Evolutionary conservation across 768 basidiomycete species (phyloP).

Genomic region (Suillus occidentalis): DNA sequence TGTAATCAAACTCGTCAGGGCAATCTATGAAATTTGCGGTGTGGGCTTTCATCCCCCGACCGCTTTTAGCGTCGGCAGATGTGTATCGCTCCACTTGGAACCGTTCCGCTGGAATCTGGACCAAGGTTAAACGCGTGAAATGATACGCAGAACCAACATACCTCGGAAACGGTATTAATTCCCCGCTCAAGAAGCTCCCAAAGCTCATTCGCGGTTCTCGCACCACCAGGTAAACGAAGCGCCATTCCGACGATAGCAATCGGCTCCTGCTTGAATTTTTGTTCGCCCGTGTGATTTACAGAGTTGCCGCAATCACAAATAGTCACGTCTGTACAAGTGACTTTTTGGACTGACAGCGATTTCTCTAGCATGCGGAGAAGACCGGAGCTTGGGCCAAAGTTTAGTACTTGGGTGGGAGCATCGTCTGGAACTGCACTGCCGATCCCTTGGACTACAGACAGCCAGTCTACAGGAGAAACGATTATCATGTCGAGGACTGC

Average conservation of each 20-base stretch:
- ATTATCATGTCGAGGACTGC: slow-evolving; percentile 43
- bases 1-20: slow-evolving; percentile 62
- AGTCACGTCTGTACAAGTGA: slow-evolving; percentile 19
- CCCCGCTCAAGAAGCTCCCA: slow-evolving; percentile 64
- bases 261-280: slow-evolving; percentile 39
- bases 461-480: slow-evolving; percentile 54
- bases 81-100: slow-evolving; percentile 49
- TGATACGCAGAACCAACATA: slow-evolving; percentile 24
- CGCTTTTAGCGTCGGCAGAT: slow-evolving; percentile 21
- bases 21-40: slow-evolving; percentile 66
- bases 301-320: slow-evolving; percentile 5
- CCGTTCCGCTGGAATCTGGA: slow-evolving; percentile 60
- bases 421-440: slow-evolving; percentile 15
- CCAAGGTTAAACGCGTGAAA: not conserved
- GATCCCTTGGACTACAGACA: slow-evolving; percentile 37
- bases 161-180: slow-evolving; percentile 56
- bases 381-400: slow-evolving; percentile 49
- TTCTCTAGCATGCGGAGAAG: slow-evolving; percentile 40
- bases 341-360: slow-evolving; percentile 23
- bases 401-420: slow-evolving; percentile 38
- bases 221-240: slow-evolving; percentile 54
- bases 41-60: slow-evolving; percentile 48
- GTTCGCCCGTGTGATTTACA: not conserved
- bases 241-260: slow-evolving; percentile 78
- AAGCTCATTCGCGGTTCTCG: slow-evolving; percentile 43